These are phyloP conservation scores for Tuber calosporum DNA, from an alignment of 495 filamentous ascomycete genomes.

Conservation along the genomic window DNA sequence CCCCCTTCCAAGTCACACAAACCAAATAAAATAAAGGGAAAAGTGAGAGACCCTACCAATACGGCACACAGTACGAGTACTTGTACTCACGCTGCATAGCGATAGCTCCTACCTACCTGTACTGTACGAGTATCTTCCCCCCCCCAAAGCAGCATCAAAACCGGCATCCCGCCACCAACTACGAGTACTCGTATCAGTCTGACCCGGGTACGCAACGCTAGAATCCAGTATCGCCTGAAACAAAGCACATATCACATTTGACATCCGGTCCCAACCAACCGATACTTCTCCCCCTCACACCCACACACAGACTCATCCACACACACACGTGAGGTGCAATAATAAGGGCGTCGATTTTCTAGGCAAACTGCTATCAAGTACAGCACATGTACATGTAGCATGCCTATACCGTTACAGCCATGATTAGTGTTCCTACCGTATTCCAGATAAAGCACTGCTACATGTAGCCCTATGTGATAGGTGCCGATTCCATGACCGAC, in stretches of 20 bases:
- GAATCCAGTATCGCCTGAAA: neutral
- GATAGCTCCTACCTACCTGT: too few relatives aligned
- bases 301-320: neutral
- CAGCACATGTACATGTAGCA: neutral
- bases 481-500: neutral
- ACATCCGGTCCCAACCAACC: neutral
- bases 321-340: neutral
- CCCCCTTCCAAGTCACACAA: too few relatives aligned
- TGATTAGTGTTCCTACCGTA: neutral
- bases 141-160: neutral
- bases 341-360: neutral
- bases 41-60: too few relatives aligned
- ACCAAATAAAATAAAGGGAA: too few relatives aligned
- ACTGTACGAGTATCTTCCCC: too few relatives aligned
- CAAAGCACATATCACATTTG: constrained; percentile 1
- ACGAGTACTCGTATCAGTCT: neutral
- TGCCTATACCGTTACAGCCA: neutral
- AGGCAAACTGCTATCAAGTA: neutral
- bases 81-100: too few relatives aligned
- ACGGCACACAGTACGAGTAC: too few relatives aligned
- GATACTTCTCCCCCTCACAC: neutral
- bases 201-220: neutral
- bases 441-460: neutral
- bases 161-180: neutral
- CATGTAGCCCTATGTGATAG: neutral